A percentile compares a stretch with the other conserved stretches of the same genome.
phyloP scores from a whole-genome alignment of 139 green algal genomes.

The Prasinococcaceae sp. region DNA sequence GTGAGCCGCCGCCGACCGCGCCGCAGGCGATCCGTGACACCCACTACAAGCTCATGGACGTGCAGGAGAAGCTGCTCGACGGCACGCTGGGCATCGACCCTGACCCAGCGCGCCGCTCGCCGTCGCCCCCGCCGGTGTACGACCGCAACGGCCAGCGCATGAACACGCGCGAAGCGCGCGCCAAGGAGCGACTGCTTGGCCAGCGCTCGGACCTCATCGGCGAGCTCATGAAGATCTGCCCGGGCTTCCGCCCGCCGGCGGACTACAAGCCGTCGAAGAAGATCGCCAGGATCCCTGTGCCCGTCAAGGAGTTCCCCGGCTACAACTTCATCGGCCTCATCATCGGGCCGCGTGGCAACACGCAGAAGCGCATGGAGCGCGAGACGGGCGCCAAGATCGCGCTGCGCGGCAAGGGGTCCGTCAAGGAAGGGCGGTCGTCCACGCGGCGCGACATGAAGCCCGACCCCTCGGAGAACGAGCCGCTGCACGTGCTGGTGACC shows the following conservation, averaged over 20 bases:
- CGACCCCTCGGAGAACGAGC: conserved; percentile 86
- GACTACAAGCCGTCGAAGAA: conserved; percentile 76
- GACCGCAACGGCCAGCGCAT: conserved; percentile 62
- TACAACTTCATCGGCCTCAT: conserved; percentile 99
- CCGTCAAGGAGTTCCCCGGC: conserved; percentile 70
- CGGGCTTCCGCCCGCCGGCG: conserved; percentile 60
- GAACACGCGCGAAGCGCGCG: conserved; percentile 79
- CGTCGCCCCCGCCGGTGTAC: conserved; percentile 84
- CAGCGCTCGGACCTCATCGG: conserved; percentile 63
- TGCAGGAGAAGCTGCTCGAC: no score
- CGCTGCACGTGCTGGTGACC: conserved; percentile 92
- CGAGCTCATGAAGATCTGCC: conserved; percentile 76
- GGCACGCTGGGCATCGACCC: no score
- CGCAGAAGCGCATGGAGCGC: conserved; percentile 93
- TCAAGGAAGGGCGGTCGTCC: conserved; percentile 66
- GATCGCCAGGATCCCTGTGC: conserved; percentile 77
- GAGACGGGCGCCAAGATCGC: conserved; percentile 96
- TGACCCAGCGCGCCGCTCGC: no score
- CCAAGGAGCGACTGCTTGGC: conserved; percentile 55
- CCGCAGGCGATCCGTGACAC: no score
- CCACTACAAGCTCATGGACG: no score
- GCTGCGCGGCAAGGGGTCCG: conserved; percentile 64
- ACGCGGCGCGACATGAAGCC: conserved; percentile 20
- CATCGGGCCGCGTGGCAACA: conserved; percentile 95
- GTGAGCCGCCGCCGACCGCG: no score